phyloP scores from a whole-genome alignment of 1,284 basidiomycete species.

The Trichosporon sp. region DNA sequence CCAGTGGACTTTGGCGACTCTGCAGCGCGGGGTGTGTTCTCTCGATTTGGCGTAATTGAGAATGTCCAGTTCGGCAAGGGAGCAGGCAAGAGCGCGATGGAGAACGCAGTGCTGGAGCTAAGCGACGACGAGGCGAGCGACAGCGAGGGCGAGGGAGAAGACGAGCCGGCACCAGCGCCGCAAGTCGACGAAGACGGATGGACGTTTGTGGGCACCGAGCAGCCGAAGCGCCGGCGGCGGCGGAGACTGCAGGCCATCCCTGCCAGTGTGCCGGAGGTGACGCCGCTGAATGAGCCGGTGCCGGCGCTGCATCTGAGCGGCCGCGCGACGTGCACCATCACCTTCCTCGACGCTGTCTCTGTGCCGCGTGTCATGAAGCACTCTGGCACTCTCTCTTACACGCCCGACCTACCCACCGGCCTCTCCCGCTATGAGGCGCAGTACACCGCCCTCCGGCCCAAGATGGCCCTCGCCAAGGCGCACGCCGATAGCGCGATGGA shows the following conservation, averaged over 20 bases:
- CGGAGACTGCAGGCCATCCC: slow-evolving; percentile 55
- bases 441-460: slow-evolving; percentile 63
- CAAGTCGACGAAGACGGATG: slow-evolving; percentile 46
- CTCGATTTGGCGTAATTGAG: slow-evolving; percentile 68
- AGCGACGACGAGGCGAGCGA: slow-evolving; percentile 36
- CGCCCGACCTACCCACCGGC: slow-evolving; percentile 55
- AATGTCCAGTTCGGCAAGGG: slow-evolving; percentile 55
- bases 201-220: slow-evolving; percentile 52
- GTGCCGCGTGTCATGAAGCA: slow-evolving; percentile 57
- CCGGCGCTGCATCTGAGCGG: slow-evolving; percentile 29
- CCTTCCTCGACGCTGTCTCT: slow-evolving; percentile 68
- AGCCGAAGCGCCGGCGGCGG: slow-evolving; percentile 27
- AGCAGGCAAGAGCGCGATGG: slow-evolving; percentile 25
- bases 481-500: slow-evolving; percentile 73
- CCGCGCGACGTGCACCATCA: slow-evolving; percentile 58
- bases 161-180: slow-evolving; percentile 28
- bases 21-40: slow-evolving; percentile 67
- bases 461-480: slow-evolving; percentile 61
- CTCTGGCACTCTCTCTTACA: slow-evolving; percentile 4
- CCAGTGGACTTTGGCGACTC: slow-evolving; percentile 76
- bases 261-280: slow-evolving; percentile 49
- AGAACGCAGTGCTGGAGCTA: slow-evolving; percentile 30
- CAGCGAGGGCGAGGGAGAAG: slow-evolving; percentile 49
- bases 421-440: slow-evolving; percentile 62
- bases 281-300: slow-evolving; percentile 16